Evolutionary conservation across 305 asterid genomes (phyloP).

Genomic region (Fraxinus floribunda): DNA sequence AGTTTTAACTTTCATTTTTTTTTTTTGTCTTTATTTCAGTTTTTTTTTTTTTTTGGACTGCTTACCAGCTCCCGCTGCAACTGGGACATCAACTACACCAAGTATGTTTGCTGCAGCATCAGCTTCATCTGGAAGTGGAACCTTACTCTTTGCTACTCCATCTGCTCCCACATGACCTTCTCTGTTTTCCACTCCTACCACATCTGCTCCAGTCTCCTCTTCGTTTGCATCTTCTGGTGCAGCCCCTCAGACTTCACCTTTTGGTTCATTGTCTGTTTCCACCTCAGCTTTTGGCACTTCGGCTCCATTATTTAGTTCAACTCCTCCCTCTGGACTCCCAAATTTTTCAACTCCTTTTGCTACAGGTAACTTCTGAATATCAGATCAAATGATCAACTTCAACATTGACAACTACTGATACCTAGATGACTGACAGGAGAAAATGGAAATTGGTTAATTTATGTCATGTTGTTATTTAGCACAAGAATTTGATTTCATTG

Average conservation of each 20-base stretch:
- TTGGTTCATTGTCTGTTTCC: slow-evolving; percentile 54
- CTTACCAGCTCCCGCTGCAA: slow-evolving; percentile 51
- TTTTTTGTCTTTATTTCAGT: no score
- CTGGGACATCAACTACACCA: slow-evolving; percentile 53
- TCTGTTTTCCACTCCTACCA: slow-evolving; percentile 67
- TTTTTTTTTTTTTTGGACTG: slow-evolving; percentile 46
- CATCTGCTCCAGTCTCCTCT: slow-evolving; percentile 54
- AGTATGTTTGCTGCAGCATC: slow-evolving; percentile 37
- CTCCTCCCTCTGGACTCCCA: slow-evolving; percentile 30
- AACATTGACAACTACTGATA: not conserved
- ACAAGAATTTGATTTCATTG: not conserved
- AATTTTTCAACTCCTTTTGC: slow-evolving; percentile 65
- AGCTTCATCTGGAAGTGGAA: slow-evolving; percentile 64
- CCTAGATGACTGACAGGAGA: not conserved
- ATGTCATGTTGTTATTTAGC: not conserved
- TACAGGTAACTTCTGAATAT: slow-evolving; percentile 46
- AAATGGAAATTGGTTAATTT: not conserved
- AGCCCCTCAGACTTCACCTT: slow-evolving; percentile 68
- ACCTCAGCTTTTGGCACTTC: slow-evolving; percentile 47
- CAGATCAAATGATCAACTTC: not conserved
- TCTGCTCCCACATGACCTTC: slow-evolving; percentile 58
- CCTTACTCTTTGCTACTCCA: slow-evolving; percentile 67
- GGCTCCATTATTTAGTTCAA: slow-evolving; percentile 59
- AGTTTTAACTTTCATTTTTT: no score
- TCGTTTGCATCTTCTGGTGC: slow-evolving; percentile 55